These are phyloP conservation scores for Dryadomyces sulphureus DNA, from an alignment of 2,329 filamentous ascomycete species.

Conservation along the genomic window DNA sequence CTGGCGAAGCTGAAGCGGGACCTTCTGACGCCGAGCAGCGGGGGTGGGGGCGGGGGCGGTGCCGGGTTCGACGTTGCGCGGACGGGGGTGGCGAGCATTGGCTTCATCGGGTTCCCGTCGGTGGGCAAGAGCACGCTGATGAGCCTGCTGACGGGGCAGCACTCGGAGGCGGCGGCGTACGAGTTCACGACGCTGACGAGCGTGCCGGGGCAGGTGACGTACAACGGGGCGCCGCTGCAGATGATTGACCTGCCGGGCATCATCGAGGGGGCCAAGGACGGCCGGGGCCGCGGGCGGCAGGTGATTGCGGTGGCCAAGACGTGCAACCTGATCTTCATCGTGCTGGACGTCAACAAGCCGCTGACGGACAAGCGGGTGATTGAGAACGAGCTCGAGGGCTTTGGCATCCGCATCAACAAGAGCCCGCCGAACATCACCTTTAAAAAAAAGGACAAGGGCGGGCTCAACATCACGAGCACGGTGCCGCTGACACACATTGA, in stretches of 20 bases:
- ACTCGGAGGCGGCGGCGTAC: conserved; percentile 93
- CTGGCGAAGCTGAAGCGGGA: conserved; percentile 95
- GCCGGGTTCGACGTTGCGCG: conserved; percentile 93
- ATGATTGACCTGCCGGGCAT: conserved; percentile 98
- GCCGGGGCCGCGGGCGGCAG: conserved; percentile 91
- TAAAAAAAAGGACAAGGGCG: conserved; percentile 98
- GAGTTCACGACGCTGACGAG: conserved; percentile 98
- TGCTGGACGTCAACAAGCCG: conserved; percentile 96
- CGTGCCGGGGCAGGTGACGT: conserved; percentile 87
- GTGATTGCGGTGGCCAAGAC: conserved; percentile 99
- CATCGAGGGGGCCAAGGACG: conserved; percentile 96
- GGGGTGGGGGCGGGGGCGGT: conserved; percentile 71
- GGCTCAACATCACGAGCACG: conserved; percentile 90
- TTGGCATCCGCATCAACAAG: conserved; percentile 97
- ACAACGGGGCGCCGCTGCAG: conserved; percentile 94
- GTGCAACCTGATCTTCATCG: conserved; percentile 96
- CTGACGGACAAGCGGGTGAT: conserved; percentile 94
- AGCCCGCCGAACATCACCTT: conserved; percentile 95
- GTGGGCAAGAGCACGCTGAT: conserved; percentile 98
- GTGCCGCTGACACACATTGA: conserved; percentile 85
- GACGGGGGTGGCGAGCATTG: conserved; percentile 92
- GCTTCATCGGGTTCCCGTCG: conserved; percentile 95
- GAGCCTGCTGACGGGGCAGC: conserved; percentile 85
- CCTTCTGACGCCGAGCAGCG: conserved; percentile 66
- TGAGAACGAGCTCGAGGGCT: conserved; percentile 87